Evolutionary conservation across 306 rosid species (phyloP), one percentile per base, ranked within the genome.

Genomic region (Trifolium pratense): DNA sequence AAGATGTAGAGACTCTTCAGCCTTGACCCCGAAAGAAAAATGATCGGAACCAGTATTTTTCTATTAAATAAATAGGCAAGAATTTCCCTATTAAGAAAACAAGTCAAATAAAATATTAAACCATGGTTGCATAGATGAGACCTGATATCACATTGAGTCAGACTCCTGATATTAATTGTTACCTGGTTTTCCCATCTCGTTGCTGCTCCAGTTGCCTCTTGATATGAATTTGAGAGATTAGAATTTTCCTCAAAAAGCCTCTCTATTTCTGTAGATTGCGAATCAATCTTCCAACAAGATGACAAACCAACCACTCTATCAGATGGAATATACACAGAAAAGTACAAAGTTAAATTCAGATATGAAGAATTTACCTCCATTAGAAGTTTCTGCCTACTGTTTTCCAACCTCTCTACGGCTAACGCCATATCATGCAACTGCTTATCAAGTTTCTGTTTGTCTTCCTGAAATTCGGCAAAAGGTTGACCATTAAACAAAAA

Each of bases 391-490:
- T 89, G 97, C 83, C 95, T 91, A 67, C 98, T 91, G 77, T 83
- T 89, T 83, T 94, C 98, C 90, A 94, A 66, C 83, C 89, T 89
- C 81, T 94, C 97, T 40, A 94, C 83, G 55, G 79, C 97, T 52
- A 94, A 82, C 18, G 98, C 98, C 97, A 94, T 87, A 81, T 94
- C 95, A 83, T 91, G 98, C 83, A 91, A 79, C 84, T 83, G 92
- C 84, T 86, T 80, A 88, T 94, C 97, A 79, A 91, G 89, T 86
- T 86, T 91, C 59, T 84, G 89, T 81, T 77, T 94, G 78, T 94
- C 96, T 70, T 89, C 98, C 98, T 89, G 85, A 59, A 78, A 82
- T 62, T 60, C 34, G 63, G 59, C 25, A 49, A 59, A 39, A 73
- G 34, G 80, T 52, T 70, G 70, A 78, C n/a, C 61, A 43, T 17